Percentiles rank a stretch among this genome's conserved stretches.
Evolutionary conservation across 139 green algal species (phyloP).

Genomic region (Haematococcus lacustris): DNA sequence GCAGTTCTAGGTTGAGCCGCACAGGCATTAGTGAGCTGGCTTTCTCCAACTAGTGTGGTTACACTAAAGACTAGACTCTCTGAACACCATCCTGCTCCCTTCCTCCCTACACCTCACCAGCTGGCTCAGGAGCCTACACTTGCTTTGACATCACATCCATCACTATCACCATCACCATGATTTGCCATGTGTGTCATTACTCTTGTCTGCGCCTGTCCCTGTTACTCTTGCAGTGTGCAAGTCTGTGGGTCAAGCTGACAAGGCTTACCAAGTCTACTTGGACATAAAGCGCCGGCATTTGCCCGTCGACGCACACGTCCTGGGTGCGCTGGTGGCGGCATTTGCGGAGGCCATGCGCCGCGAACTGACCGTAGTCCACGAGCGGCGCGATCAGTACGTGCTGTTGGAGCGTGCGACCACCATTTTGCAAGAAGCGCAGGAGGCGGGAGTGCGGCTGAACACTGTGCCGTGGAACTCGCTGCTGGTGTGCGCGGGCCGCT

Average conservation of each 20-base stretch:
- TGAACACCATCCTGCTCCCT: too few species aligned
- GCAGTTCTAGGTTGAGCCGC: too few species aligned
- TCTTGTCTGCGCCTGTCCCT: background rate
- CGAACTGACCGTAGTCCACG: constrained; percentile 21
- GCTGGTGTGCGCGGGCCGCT: constrained; percentile 62
- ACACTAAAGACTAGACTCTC: too few species aligned
- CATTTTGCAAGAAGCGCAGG: constrained; percentile 28
- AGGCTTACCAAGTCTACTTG: constrained; percentile 22
- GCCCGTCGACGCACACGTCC: constrained; percentile 46
- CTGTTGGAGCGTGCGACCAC: constrained; percentile 68
- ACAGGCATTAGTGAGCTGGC: too few species aligned
- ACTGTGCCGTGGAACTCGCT: constrained; percentile 60
- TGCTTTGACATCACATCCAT: too few species aligned
- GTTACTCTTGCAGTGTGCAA: constrained; percentile 22
- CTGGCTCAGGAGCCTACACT: background rate
- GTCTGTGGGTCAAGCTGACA: constrained; percentile 25
- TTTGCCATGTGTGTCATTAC: too few species aligned
- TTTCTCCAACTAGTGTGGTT: too few species aligned
- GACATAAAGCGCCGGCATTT: constrained; percentile 21
- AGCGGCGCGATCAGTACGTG: constrained; percentile 52
- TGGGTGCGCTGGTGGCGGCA: constrained; percentile 52
- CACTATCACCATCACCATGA: too few species aligned
- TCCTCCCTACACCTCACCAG: background rate
- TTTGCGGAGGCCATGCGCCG: constrained; percentile 46
- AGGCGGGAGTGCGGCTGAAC: constrained; percentile 41